Evolutionary conservation across 306 rosid genomes (phyloP), one percentile per base, ranked within the genome.

Genomic region (Astragalus membranaceus): DNA sequence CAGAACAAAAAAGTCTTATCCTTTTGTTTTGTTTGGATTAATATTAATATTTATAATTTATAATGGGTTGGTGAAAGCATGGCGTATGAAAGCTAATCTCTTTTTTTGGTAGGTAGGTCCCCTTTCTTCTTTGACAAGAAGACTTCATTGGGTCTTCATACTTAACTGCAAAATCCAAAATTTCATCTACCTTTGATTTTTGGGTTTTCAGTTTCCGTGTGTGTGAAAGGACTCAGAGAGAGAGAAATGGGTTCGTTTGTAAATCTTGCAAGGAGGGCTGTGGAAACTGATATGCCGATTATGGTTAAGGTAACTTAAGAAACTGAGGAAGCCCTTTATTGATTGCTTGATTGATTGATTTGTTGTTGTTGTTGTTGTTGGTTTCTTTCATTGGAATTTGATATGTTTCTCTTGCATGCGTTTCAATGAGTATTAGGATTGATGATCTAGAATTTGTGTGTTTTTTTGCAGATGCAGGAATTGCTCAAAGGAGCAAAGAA

Each of bases 261-360:
- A 57, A 41, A 75, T 65, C 78, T 80, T 4, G 81, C 84, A 26
- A 80, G 46, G 57, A 80, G 84, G 84, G 75, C 36, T 72, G 14
- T 80, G 72, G 84, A 71, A 35, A 80, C 84, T 5, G 78, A 80
- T 14, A 76, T 66, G 81, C 84, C 84, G 13, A 29, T 80, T 47
- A 80, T 80, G 84, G 84, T 80, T 72, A 33, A 46, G 81, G 84
- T 80, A 33, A 36, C 47, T 26, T 6, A 5, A 26, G 30, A 6
- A 5, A 35, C 14, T 5, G 14, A 51, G 37, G n/a, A 15, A 52
- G 5, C 37, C 26, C 33, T 51, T 42, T 3, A 42, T 42, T 42
- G 1, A 2, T 53, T 39, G 8, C 7, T 7, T 37, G 7, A 9
- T 37, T 39, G 8, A 39, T 7, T 37, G 7, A 9, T 37, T 5